These are phyloP conservation scores for Lumnitzera littorea DNA, from an alignment of 345 rosid species.

Conservation along the genomic window DNA sequence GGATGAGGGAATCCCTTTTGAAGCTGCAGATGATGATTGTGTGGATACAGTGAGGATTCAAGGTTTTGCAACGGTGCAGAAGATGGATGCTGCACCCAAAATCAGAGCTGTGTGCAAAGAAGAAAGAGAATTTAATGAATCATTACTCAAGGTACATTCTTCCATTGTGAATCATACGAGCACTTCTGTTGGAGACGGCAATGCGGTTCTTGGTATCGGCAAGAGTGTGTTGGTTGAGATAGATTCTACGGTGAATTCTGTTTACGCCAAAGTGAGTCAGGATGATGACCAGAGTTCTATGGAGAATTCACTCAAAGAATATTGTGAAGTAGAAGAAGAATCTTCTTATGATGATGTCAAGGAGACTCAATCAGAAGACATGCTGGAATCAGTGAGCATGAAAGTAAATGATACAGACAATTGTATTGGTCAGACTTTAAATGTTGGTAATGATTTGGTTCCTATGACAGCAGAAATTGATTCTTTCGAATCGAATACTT, in stretches of 20 bases:
- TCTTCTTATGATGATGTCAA: constrained; percentile 21
- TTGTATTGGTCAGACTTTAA: too few relatives aligned
- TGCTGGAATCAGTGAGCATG: too few relatives aligned
- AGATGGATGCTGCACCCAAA: constrained; percentile 5
- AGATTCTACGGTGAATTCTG: too few relatives aligned
- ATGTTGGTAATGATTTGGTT: too few relatives aligned
- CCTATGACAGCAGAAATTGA: too few relatives aligned
- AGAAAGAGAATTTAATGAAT: too few relatives aligned
- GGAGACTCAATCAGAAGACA: background rate
- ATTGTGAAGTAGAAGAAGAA: constrained; percentile 15
- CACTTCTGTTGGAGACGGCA: constrained; percentile 13
- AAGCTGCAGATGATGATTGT: constrained; percentile 19
- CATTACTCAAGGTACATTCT: too few relatives aligned
- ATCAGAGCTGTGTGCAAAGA: too few relatives aligned
- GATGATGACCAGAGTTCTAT: background rate
- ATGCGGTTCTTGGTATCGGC: too few relatives aligned
- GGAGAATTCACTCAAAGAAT: constrained; percentile 3
- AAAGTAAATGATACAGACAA: too few relatives aligned
- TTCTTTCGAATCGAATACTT: too few relatives aligned
- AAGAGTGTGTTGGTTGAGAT: too few relatives aligned
- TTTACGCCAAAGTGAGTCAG: constrained; percentile 5
- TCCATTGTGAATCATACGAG: background rate
- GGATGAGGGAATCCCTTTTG: constrained; percentile 31
- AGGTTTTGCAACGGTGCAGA: constrained; percentile 5
- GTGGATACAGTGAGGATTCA: constrained; percentile 21